Evolutionary conservation across 2,329 filamentous ascomycete species (phyloP), one percentile per base, ranked within the genome.

Genomic region (Aspergillus ibericus): DNA sequence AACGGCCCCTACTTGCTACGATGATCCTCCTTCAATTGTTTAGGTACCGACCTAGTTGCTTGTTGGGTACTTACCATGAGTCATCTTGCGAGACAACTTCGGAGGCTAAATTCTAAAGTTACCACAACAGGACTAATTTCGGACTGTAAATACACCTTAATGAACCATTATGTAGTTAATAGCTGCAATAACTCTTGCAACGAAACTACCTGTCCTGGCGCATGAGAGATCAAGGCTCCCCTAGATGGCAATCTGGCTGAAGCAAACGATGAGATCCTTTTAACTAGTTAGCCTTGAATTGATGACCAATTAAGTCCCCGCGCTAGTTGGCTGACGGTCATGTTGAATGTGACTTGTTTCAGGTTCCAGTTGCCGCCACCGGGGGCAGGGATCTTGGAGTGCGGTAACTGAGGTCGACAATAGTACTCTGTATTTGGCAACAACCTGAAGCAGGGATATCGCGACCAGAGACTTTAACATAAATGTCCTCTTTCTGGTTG

Each of bases 51-150:
- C 22, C 32, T 52, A 47, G 44, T 54, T 35, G 10, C 32, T 20
- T 20, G 22, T 48, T 61, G 46, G 29, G 49, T 50, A 53, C 40
- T 34, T 59, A 36, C 47, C 36, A 32, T 52, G 46, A 48, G 44
- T 48, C 44, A 48, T 48, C 44, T 29, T 47, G 12, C 22, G 35
- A 47, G 42, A 47, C 42, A 29, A 47, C 22, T 27, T 27, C 20
- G 42, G 22, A 47, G 29, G 42, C 42, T 47, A 47, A 27, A n/a
- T n/a, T n/a, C 2, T 6, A 42, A 18, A 10, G 29, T 10, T 32
- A 32, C 29, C 29, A 42, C 38, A 20, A 22, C 25, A 47, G 34
- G 13, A 12, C 10, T 10, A 42, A 16, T 42, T 12, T 20, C 18
- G 18, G 13, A 42, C 38, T 22, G 18, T 22, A 13, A 42, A 22